Conservation (phyloP, 106 monocot genomes). For the Dactylorhiza incarnata region DNA sequence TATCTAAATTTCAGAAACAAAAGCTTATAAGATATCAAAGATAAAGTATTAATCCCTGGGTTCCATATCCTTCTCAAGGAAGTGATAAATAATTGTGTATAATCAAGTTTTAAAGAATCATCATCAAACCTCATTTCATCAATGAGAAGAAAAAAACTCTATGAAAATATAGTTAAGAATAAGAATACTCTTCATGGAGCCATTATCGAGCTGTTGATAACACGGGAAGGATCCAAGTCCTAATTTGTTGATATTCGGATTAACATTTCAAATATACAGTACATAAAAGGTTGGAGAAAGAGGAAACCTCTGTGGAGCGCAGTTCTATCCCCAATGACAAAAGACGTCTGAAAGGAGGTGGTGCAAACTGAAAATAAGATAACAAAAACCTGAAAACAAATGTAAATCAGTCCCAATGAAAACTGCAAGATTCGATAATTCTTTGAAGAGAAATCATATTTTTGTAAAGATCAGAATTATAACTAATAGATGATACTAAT, state of each 20-base stretch:
- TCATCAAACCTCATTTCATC: not conserved
- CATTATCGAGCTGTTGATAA: not conserved
- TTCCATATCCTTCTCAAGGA: not conserved
- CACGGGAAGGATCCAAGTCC: not conserved
- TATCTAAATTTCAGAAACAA: not conserved
- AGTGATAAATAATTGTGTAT: not conserved
- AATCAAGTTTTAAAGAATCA: not conserved
- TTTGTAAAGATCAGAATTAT: not conserved
- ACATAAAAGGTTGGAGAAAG: slow-evolving; percentile 1
- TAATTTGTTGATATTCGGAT: not conserved
- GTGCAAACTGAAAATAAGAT: slow-evolving; percentile 61
- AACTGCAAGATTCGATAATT: not conserved
- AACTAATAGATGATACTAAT: not conserved
- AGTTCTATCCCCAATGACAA: slow-evolving; percentile 5
- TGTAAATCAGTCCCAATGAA: not conserved
- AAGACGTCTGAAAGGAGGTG: slow-evolving; percentile 72
- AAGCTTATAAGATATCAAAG: not conserved
- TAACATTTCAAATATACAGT: not conserved
- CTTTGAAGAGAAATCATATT: not conserved
- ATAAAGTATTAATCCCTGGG: not conserved
- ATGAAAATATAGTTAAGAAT: not conserved
- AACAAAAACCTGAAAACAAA: slow-evolving; percentile 44
- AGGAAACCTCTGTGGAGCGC: slow-evolving; percentile 32
- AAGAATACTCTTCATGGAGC: not conserved
- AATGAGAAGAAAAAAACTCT: not conserved